Percentiles rank a stretch among this genome's conserved stretches.
Evolutionary conservation across 306 rosid genomes (phyloP).

Genomic region (Casuarina glauca): DNA sequence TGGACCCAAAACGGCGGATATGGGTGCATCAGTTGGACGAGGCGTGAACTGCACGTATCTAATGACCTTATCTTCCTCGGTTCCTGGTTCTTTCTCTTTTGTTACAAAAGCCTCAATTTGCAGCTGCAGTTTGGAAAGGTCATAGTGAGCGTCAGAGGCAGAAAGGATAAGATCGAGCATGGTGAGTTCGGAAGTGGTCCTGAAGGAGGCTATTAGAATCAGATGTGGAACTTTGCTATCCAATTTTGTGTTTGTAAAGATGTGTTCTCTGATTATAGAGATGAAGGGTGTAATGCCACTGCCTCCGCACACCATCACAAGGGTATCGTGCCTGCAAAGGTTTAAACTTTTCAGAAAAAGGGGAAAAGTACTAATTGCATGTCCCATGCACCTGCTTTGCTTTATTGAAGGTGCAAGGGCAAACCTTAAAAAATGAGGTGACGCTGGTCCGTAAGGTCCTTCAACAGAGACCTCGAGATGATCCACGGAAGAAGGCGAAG

Average conservation of each 20-base stretch:
- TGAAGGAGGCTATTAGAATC: slow-evolving; percentile 50
- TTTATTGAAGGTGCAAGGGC: too few relatives aligned
- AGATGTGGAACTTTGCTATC: slow-evolving; percentile 47
- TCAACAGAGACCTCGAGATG: slow-evolving; percentile 38
- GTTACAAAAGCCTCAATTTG: slow-evolving; percentile 71
- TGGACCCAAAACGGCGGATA: slow-evolving; percentile 51
- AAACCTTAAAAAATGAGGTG: slow-evolving; percentile 39
- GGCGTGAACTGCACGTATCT: slow-evolving; percentile 52
- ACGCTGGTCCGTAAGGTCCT: slow-evolving; percentile 51
- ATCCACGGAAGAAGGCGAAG: slow-evolving; percentile 35
- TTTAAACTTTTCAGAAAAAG: too few relatives aligned
- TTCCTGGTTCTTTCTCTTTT: slow-evolving; percentile 38
- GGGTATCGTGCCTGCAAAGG: slow-evolving; percentile 25
- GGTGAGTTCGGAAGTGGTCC: slow-evolving; percentile 42
- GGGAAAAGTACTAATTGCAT: too few relatives aligned
- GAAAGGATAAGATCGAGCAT: slow-evolving; percentile 65
- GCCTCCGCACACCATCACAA: slow-evolving; percentile 76
- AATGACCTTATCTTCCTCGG: slow-evolving; percentile 8
- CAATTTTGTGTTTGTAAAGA: slow-evolving; percentile 25
- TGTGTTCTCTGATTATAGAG: slow-evolving; percentile 59
- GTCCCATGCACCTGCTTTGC: not conserved
- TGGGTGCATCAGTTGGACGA: slow-evolving; percentile 37
- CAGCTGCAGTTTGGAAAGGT: slow-evolving; percentile 37
- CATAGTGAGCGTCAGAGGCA: slow-evolving; percentile 23
- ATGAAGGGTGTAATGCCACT: slow-evolving; percentile 78